Base-by-base conservation (phyloP, 2,329 filamentous ascomycete species). In the Samsoniella hepiali region DNA sequence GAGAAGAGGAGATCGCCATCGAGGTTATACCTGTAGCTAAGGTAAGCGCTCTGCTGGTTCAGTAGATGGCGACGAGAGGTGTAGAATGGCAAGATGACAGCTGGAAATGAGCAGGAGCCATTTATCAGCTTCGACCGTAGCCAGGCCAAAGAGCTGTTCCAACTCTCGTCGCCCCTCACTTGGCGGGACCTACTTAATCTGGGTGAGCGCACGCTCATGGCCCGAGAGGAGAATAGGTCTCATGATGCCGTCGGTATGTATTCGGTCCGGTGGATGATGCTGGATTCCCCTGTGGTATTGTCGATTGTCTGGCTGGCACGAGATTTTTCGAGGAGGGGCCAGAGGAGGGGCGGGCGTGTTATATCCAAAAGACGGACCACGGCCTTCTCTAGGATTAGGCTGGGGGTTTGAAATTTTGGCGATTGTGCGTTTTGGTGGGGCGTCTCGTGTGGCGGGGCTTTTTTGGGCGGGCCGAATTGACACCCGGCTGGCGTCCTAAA, bases 1-100 rank as follows among this genome's bases (percentile, higher is more conserved):
- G 93, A 97, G 84, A 98, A 97, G 76, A 98, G 88, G 70, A 98
- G 86, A 76, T 99, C 95, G 80, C 95, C 95, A 81, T 99, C 95
- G 79, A 88, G 87, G 81, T 93, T 96, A 82, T 91, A 97, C 76
- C 89, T 92, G 65, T 56, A 62, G 53, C 8, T 13, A n/a, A 3
- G 36, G 29, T 61, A 54, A 62, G 51, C 60, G 64, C 68, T 65
- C 9, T 27, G n/a, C 4, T 17, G 47, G 51, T 8, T 1, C 3
- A n/a, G 31, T 15, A 70, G 69, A 64, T 10, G 64, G 62, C 66
- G 54, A 51, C 49, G 29, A 50, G 32, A 34, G 36, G 57, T 45
- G 60, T 49, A 40, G 34, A 51, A 36, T 42, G 59, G 54, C 49
- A 44, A 64, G 29, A 45, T 6, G 47, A 56, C n/a, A 55, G 56